Conservation (phyloP, 441 rosid genomes). For the Aleurites moluccanus region DNA sequence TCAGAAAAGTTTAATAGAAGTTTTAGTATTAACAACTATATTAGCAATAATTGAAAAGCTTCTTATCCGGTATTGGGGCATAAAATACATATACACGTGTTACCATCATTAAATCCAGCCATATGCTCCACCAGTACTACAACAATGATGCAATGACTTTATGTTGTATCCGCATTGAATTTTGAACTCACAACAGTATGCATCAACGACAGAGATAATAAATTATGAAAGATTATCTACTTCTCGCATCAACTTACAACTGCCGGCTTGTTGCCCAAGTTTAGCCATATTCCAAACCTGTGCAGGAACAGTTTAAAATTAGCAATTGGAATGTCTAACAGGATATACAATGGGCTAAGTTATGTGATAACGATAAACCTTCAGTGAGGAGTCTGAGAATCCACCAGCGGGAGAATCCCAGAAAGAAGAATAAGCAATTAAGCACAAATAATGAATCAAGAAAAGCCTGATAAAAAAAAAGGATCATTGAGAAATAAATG, state of each 20-base stretch:
- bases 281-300: constrained; percentile 99
- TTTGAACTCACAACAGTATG: not conserved
- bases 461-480: constrained; percentile 11
- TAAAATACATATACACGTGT: not conserved
- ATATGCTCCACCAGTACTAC: not conserved
- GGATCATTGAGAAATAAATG: constrained; percentile 8
- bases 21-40: not conserved
- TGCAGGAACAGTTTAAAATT: constrained; percentile 31
- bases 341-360: constrained; percentile 6
- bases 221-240: constrained; percentile 8
- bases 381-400: constrained; percentile 93
- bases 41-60: too few relatives aligned
- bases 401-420: constrained; percentile 56
- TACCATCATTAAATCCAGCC: constrained; percentile 1
- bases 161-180: not conserved
- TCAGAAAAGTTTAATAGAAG: not conserved
- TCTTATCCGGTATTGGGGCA: not conserved
- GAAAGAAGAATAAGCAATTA: constrained; percentile 16
- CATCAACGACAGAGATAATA: constrained; percentile 1
- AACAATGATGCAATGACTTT: not conserved
- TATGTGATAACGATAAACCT: constrained; percentile 45
- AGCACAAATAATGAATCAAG: constrained; percentile 13
- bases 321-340: constrained; percentile 27
- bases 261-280: constrained; percentile 67
- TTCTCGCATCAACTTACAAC: constrained; percentile 41